Evolutionary conservation across 129 eudicot species (phyloP).

Genomic region (Flaveria robusta): DNA sequence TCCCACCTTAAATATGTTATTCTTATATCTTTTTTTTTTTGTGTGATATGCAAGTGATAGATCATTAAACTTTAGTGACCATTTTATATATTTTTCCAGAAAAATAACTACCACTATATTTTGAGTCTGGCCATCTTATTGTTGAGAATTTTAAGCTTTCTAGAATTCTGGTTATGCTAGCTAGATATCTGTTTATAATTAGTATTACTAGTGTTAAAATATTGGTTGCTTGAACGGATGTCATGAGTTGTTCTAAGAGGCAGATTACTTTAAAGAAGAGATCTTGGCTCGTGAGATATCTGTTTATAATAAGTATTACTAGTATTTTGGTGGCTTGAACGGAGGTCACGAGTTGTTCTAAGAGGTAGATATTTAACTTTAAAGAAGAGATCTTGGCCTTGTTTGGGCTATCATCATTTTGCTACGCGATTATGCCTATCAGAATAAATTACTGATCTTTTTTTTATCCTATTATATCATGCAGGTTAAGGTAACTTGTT

Average conservation of each 20-base stretch:
- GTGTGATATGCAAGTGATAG: background rate
- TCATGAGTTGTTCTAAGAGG: too few relatives aligned
- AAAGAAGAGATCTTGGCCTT: background rate
- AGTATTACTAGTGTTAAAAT: too few relatives aligned
- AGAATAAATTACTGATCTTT: background rate
- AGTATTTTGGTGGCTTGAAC: background rate
- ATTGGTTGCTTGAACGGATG: too few relatives aligned
- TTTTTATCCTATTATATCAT: slow-evolving; percentile 6
- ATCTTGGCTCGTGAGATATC: too few relatives aligned
- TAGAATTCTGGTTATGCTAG: background rate
- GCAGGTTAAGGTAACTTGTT: slow-evolving; percentile 45
- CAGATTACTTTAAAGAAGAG: too few relatives aligned
- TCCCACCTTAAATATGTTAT: background rate
- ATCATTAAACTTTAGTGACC: background rate
- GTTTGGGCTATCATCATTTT: slow-evolving; percentile 2
- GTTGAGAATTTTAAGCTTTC: slow-evolving; percentile 6
- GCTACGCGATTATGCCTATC: background rate
- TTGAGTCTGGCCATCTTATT: background rate
- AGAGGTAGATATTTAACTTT: background rate
- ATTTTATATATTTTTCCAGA: background rate
- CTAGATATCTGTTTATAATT: too few relatives aligned
- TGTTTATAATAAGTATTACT: slow-evolving; percentile 25
- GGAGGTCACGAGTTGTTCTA: background rate
- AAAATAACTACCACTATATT: background rate
- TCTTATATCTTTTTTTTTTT: background rate